Evolutionary conservation across 257 asterid species (phyloP).

Genomic region (Solanum arcanum): DNA sequence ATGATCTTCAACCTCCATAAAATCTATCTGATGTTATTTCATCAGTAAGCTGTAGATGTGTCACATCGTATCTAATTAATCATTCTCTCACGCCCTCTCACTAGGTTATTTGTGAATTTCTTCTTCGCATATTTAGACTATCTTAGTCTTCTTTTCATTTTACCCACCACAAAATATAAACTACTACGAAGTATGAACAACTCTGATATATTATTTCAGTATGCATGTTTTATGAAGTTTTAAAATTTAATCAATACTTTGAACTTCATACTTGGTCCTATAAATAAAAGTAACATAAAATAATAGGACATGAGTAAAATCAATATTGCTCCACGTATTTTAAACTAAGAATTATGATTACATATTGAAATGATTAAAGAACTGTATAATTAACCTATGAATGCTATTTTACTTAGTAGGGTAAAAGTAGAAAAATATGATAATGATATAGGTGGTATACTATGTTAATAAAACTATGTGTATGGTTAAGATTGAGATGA

Average conservation of each 20-base stretch:
- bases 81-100: background rate
- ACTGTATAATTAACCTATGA: background rate
- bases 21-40: background rate
- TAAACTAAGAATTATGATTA: background rate
- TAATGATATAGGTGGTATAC: background rate
- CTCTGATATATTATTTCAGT: background rate
- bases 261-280: background rate
- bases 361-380: background rate
- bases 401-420: background rate
- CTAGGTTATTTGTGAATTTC: background rate
- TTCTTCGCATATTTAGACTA: background rate
- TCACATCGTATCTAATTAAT: too few species aligned
- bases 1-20: background rate
- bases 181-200: background rate
- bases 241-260: background rate
- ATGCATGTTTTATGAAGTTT: background rate
- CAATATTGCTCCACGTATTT: background rate
- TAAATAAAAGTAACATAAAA: background rate
- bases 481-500: slow-evolving; percentile 4
- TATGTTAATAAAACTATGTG: background rate
- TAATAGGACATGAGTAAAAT: background rate
- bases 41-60: too few species aligned
- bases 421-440: background rate
- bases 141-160: background rate
- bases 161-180: background rate